Evolutionary conservation across 495 filamentous ascomycete genomes (phyloP), one percentile per base, ranked within the genome.

Genomic region (Apiosordaria backusii): DNA sequence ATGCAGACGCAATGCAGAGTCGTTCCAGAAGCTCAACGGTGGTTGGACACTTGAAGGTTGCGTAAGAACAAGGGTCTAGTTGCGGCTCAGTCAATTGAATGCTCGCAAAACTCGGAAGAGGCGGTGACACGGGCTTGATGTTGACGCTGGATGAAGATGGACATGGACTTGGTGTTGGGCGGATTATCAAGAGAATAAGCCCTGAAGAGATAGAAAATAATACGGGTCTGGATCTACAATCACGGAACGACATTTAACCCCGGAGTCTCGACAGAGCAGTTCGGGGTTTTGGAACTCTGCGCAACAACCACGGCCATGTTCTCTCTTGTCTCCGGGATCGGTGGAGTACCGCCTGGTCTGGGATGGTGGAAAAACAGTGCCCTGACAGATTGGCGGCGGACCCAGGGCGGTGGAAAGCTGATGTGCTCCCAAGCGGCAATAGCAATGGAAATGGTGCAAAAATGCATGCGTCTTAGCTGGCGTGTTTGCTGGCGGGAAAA

Each of bases 11-110:
- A 21, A 55, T 55, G 52, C 52, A 55, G n/a, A 55, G n/a, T 19
- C 52, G 52, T 55, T 55, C 52, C 52, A 55, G 52, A 55, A 55
- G 52, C 52, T 55, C 52, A 55, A 21, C 18, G 4, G 50, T 54
- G 50, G 18, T 18, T 54, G 50, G 50, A 54, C 5, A 22, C 18
- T 54, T 18, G 18, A 18, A 22, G 50, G 50, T 15, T 9, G 4
- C 50, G 50, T 54, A 54, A 54, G 50, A 16, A 6, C 40, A 50
- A 16, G 4, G 50, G 50, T 53, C 15, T 21, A 55, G n/a, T 18
- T 21, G 52, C 52, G 52, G 52, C 18, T 55, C 52, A 22, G 52
- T 55, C n/a, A n/a, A 13, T 10, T 7, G 35, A 7, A 29, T 29
- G 27, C 3, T 29, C 4, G 27, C 27, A 29, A 7, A 7, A 29